A percentile compares a stretch with the other conserved stretches of the same genome.
Conservation (phyloP, 2,329 filamentous ascomycete species). For the Penicillium hesseltinei region DNA sequence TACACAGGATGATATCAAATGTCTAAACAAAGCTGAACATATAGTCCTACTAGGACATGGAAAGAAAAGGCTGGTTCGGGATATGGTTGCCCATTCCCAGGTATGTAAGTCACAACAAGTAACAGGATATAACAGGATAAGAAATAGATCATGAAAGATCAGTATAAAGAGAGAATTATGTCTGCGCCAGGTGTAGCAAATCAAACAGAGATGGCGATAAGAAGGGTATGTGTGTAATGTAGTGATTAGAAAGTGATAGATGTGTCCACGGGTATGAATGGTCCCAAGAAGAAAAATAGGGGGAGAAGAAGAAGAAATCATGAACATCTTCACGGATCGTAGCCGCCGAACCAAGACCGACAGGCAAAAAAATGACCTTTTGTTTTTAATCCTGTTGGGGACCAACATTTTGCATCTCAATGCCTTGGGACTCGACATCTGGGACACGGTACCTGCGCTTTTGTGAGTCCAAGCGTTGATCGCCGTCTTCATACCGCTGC, state of each 20-base stretch:
- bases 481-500: slow-evolving; percentile 69
- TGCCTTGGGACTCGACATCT: slow-evolving; percentile 52
- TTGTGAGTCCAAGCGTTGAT: slow-evolving; percentile 72
- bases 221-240: slow-evolving; percentile 17
- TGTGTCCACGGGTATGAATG: neutral
- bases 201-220: slow-evolving; percentile 9
- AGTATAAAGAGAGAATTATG: slow-evolving; percentile 6
- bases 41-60: slow-evolving; percentile 6
- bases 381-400: slow-evolving; percentile 22
- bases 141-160: slow-evolving; percentile 22
- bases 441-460: slow-evolving; percentile 53
- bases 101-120: slow-evolving; percentile 6
- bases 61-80: slow-evolving; percentile 3
- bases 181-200: slow-evolving; percentile 2
- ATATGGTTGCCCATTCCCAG: slow-evolving; percentile 4
- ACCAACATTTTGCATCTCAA: slow-evolving; percentile 71
- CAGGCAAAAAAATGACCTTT: slow-evolving; percentile 10
- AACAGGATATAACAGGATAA: slow-evolving; percentile 15
- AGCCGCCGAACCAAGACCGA: slow-evolving; percentile 11
- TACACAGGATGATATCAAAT: slow-evolving; percentile 4
- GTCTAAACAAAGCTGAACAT: neutral
- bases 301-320: slow-evolving; percentile 10
- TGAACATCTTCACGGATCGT: slow-evolving; percentile 22
- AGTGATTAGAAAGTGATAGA: slow-evolving; percentile 21
- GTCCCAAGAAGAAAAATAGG: slow-evolving; percentile 4